A percentile compares a stretch with the other conserved stretches of the same genome.
Evolutionary conservation across 805 yeast genomes (phyloP).

Genomic region (Ogataea wickerhamii): DNA sequence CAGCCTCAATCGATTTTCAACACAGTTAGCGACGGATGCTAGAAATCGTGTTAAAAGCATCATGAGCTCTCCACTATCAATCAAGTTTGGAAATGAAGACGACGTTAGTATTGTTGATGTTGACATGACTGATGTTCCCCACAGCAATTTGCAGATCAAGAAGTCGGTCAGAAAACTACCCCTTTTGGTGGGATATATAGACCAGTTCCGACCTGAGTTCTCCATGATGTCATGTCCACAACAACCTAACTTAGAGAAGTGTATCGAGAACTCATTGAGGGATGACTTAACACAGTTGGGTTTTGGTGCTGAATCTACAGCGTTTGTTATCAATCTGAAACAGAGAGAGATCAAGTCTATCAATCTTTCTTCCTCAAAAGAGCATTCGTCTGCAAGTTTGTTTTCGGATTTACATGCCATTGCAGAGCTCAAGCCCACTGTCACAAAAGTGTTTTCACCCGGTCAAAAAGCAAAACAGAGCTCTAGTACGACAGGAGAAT

Average conservation of each 20-base stretch:
- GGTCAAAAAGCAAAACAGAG: constrained; percentile 7
- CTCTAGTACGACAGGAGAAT: constrained; percentile 2
- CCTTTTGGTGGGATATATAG: constrained; percentile 36
- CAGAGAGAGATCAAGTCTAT: constrained; percentile 25
- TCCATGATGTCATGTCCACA: constrained; percentile 49
- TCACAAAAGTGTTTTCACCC: constrained; percentile 16
- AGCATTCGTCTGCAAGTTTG: constrained; percentile 1
- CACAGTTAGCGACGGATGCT: constrained; percentile 5
- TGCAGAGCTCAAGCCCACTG: constrained; percentile 10
- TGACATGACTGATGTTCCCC: background rate
- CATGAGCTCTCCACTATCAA: constrained; percentile 13
- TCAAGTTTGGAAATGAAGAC: background rate
- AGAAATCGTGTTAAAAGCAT: constrained; percentile 11
- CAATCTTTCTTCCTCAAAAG: constrained; percentile 14
- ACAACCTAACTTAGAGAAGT: constrained; percentile 41
- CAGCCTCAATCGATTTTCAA: constrained; percentile 2
- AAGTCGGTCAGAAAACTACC: constrained; percentile 19
- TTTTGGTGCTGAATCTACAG: constrained; percentile 11
- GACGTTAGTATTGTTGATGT: constrained; percentile 4
- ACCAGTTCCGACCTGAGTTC: constrained; percentile 52
- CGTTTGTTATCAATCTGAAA: constrained; percentile 25
- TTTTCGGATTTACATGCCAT: constrained; percentile 5
- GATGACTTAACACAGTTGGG: constrained; percentile 37
- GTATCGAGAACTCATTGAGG: constrained; percentile 43
- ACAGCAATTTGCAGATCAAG: constrained; percentile 1